Evolutionary conservation across 306 rosid species (phyloP).

Genomic region (Lablab purpureus): DNA sequence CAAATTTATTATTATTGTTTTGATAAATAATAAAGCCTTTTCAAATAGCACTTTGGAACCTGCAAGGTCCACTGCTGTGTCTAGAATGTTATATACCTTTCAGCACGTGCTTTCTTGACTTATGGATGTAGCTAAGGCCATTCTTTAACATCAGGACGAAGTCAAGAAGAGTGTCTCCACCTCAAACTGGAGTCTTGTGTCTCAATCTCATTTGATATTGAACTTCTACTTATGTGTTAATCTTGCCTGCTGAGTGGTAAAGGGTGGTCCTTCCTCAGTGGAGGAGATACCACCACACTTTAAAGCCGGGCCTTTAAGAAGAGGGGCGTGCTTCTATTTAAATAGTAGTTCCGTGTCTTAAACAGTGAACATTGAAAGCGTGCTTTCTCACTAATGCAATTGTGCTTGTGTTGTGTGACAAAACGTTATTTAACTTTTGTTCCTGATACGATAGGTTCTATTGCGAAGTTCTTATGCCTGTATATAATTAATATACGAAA

Average conservation of each 20-base stretch:
- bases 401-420: neutral
- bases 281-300: constrained; percentile 9
- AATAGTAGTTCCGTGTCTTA: neutral
- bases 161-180: neutral
- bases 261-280: neutral
- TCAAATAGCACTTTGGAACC: constrained; percentile 1
- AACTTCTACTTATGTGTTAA: neutral
- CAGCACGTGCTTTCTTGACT: neutral
- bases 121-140: neutral
- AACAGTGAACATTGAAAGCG: neutral
- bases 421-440: neutral
- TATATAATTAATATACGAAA: neutral
- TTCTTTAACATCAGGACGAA: too few species aligned
- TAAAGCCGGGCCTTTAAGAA: neutral
- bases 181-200: neutral
- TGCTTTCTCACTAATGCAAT: neutral
- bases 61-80: neutral
- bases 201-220: neutral
- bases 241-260: too few species aligned
- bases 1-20: neutral
- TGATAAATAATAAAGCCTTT: neutral
- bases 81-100: neutral
- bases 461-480: neutral
- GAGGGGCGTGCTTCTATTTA: neutral
- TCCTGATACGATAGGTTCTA: neutral